These are phyloP conservation scores for Triticum timopheevii DNA, from an alignment of 176 grass and related monocot genomes.

Conservation along the genomic window DNA sequence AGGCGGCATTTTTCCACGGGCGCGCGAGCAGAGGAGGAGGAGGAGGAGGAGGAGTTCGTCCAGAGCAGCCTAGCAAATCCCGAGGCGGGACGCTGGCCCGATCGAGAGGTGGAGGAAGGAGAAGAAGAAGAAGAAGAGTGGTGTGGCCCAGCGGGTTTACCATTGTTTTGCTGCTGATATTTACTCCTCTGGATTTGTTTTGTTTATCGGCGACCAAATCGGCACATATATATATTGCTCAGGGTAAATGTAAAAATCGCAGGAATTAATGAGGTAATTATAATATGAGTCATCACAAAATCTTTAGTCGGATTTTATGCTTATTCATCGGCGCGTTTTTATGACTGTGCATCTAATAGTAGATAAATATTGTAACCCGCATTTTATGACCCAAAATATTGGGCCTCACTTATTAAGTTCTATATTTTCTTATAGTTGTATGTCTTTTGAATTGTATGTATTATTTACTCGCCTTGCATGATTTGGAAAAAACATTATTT, in stretches of 20 bases:
- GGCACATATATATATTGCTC: not conserved
- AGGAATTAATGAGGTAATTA: not conserved
- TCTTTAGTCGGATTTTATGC: not conserved
- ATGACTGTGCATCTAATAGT: not conserved
- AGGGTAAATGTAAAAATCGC: not conserved
- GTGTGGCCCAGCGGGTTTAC: not conserved
- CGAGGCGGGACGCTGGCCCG: not conserved
- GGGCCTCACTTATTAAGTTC: not conserved
- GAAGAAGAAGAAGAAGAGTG: slow-evolving; percentile 4
- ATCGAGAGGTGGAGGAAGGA: not conserved
- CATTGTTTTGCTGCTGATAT: not conserved
- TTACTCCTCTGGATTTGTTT: not conserved
- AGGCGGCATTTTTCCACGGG: slow-evolving; percentile 6
- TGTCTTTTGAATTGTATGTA: not conserved
- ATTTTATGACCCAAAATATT: not conserved
- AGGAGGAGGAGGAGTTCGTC: not conserved
- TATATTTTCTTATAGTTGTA: not conserved
- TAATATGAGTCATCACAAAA: not conserved
- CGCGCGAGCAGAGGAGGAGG: slow-evolving; percentile 21
- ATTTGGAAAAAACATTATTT: no score
- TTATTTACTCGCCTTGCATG: not conserved
- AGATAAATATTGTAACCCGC: not conserved
- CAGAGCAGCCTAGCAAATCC: not conserved
- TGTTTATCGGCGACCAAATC: not conserved
- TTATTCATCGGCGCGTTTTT: not conserved